Evolutionary conservation across 805 yeast genomes (phyloP).

Genomic region (Lachancea waltii): DNA sequence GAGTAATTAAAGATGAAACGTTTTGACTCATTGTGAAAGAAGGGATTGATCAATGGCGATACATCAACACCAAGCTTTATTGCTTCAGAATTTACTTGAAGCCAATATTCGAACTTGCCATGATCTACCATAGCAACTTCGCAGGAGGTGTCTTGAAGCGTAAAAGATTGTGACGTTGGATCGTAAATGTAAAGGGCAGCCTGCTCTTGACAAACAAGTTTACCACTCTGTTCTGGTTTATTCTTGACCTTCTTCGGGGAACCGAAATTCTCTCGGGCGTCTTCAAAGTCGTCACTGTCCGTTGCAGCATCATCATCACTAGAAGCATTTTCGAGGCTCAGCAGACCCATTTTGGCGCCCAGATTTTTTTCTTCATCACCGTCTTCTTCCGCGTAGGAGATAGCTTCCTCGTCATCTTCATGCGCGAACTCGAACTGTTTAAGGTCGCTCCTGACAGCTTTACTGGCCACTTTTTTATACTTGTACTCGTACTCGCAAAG

Average conservation of each 20-base stretch:
- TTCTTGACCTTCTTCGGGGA: constrained; percentile 2
- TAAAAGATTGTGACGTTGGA: constrained; percentile 42
- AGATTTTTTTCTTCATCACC: constrained; percentile 3
- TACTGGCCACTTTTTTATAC: constrained; percentile 47
- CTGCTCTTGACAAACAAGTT: constrained; percentile 22
- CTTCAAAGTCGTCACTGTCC: constrained; percentile 13
- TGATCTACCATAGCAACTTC: constrained; percentile 38
- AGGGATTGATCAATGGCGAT: constrained; percentile 51
- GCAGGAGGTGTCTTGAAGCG: constrained; percentile 34
- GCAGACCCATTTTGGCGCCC: constrained; percentile 1
- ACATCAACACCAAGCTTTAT: constrained; percentile 37
- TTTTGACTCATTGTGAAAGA: constrained; percentile 46
- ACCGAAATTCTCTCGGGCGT: constrained; percentile 9
- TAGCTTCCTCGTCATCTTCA: constrained; percentile 16
- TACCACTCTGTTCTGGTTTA: too few relatives aligned
- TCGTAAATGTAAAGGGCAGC: constrained; percentile 55
- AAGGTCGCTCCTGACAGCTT: constrained; percentile 43
- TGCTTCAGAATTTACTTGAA: constrained; percentile 37
- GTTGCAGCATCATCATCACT: constrained; percentile 13
- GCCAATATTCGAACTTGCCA: constrained; percentile 46
- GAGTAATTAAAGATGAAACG: constrained; percentile 62
- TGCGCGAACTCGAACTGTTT: constrained; percentile 33
- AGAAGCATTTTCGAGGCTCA: constrained; percentile 3
- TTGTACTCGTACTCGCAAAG: constrained; percentile 73
- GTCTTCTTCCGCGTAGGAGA: constrained; percentile 14